Base-by-base conservation (phyloP, 1,139 yeast genomes). In the Chernovozyma sophiae-reginae region DNA sequence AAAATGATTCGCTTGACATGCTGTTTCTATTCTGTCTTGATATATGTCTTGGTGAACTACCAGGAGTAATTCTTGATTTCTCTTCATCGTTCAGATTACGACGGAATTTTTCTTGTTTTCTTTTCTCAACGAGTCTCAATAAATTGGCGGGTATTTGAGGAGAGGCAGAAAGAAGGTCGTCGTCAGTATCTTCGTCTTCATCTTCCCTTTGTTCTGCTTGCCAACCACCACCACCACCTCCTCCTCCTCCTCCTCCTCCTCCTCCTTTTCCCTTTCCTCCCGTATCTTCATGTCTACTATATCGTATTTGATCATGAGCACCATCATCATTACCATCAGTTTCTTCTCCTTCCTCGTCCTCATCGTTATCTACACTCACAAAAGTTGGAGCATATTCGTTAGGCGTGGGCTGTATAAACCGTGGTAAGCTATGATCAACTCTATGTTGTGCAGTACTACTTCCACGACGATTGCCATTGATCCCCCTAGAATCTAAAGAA, bases 81-180 rank as follows among this genome's bases (percentile, higher is more conserved):
- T 48, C 52, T 31, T 45, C 52, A 22, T 54, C 59, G 20, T 45
- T 46, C 27, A 43, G 49, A 46, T 30, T 45, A 32, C 49, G 31
- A 38, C 49, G 43, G 18, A 43, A 44, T 47, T 52, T 35, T 49
- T 64, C 51, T 39, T 61, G 68, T 46, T 72, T 76, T 30, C 79
- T 55, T 47, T 64, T 61, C 46, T 79, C 85, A 11, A 74, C 84
- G 43, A 79, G 57, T 45, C 74, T 70, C 36, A 80, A 53, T 19
- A 80, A 58, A 36, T 77, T 76, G 30, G 75, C 77, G 0, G 86
- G 86, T 3, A 80, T 79, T 47, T 80, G 84, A 1, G 86, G 86
- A 3, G 85, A 79, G 1, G 79, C 80, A 0, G 81, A 74, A 20
- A 79, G 56, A 25, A 77, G 52, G 22, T 71, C 77, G 36, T 74